These are phyloP conservation scores for Taphrina sp. DNA, from an alignment of 1,139 yeast species.

Conservation along the genomic window DNA sequence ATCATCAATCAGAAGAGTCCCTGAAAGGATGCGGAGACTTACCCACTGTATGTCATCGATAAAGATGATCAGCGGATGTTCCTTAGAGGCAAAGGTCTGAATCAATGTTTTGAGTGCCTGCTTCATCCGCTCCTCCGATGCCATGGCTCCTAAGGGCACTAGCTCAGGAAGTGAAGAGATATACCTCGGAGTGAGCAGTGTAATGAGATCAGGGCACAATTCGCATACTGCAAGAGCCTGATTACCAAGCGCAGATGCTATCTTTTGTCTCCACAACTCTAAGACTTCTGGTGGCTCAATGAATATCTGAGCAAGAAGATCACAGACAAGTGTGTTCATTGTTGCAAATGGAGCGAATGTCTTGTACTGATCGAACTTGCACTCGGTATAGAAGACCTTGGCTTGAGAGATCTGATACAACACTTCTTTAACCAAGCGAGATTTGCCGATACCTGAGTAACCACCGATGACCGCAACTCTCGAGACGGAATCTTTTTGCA, in stretches of 20 bases:
- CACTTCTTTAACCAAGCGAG: conserved; percentile 25
- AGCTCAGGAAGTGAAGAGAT: conserved; percentile 13
- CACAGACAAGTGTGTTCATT: conserved; percentile 5
- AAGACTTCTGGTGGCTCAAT: conserved; percentile 7
- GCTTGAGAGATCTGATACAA: conserved; percentile 1
- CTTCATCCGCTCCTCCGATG: conserved; percentile 27
- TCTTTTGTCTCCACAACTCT: background rate
- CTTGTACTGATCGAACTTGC: conserved; percentile 30
- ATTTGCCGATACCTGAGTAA: conserved; percentile 31
- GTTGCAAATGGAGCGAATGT: conserved; percentile 27
- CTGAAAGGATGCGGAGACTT: no score
- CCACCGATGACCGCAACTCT: conserved; percentile 25
- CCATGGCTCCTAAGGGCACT: conserved; percentile 18
- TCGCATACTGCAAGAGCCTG: conserved; percentile 19
- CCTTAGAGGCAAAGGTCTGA: conserved; percentile 12
- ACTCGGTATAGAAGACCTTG: conserved; percentile 15
- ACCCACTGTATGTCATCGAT: conserved; percentile 32
- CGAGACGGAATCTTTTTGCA: conserved; percentile 7
- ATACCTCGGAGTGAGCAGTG: conserved; percentile 9
- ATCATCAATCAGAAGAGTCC: no score
- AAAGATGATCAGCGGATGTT: conserved; percentile 24
- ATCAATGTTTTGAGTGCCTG: conserved; percentile 11
- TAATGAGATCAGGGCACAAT: conserved; percentile 22
- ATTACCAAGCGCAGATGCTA: conserved; percentile 5
- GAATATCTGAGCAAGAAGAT: conserved; percentile 21